Evolutionary conservation across 2,329 filamentous ascomycete species (phyloP).

Genomic region (Sarocladiaceae sp.): DNA sequence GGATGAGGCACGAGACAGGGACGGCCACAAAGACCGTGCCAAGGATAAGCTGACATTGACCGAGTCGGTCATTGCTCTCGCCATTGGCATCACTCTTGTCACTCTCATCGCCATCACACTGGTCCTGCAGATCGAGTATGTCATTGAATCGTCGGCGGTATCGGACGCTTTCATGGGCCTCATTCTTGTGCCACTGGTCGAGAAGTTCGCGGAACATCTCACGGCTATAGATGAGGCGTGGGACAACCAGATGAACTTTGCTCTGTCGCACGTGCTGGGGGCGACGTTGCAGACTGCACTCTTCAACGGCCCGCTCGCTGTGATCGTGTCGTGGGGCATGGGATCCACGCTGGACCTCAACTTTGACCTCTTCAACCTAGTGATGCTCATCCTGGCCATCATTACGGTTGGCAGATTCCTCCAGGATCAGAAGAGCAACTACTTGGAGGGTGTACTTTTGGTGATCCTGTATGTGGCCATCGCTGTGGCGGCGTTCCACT

Average conservation of each 20-base stretch:
- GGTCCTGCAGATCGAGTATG: slow-evolving; percentile 63
- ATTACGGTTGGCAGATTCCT: slow-evolving; percentile 84
- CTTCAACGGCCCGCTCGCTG: slow-evolving; percentile 76
- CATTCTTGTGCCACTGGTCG: slow-evolving; percentile 74
- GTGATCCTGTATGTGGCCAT: slow-evolving; percentile 60
- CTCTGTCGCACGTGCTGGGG: slow-evolving; percentile 77
- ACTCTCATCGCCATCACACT: slow-evolving; percentile 68
- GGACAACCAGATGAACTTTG: slow-evolving; percentile 79
- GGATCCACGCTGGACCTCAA: slow-evolving; percentile 66
- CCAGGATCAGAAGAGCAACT: slow-evolving; percentile 83
- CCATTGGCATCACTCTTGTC: slow-evolving; percentile 60
- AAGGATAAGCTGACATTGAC: slow-evolving; percentile 69
- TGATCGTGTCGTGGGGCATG: slow-evolving; percentile 78
- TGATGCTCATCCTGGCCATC: slow-evolving; percentile 75
- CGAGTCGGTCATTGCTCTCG: slow-evolving; percentile 62
- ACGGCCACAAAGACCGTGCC: slow-evolving; percentile 51
- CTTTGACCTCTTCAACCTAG: slow-evolving; percentile 82
- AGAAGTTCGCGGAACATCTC: slow-evolving; percentile 81
- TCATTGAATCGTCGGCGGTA: slow-evolving; percentile 38
- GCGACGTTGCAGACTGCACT: slow-evolving; percentile 85
- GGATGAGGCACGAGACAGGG: slow-evolving; percentile 62
- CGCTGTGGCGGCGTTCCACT: slow-evolving; percentile 52
- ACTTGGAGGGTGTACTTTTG: slow-evolving; percentile 77
- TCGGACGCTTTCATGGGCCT: slow-evolving; percentile 57
- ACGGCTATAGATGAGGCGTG: slow-evolving; percentile 81